Evolutionary conservation across 2,329 filamentous ascomycete genomes (phyloP).

Genomic region (Cladophialophora bantiana): DNA sequence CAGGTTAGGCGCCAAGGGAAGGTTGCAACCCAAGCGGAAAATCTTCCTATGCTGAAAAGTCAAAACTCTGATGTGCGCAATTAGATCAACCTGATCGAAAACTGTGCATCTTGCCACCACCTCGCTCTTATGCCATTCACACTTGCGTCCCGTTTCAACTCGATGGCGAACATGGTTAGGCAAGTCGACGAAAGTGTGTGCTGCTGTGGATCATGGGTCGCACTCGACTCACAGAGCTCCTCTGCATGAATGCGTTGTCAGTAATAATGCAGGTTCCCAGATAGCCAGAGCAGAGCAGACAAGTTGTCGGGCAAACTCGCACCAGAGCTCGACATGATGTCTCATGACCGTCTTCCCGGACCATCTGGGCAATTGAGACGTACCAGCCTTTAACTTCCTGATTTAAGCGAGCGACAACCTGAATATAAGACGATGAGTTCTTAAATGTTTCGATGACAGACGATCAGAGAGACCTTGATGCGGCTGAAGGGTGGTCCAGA

Average conservation of each 20-base stretch:
- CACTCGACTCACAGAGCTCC: slow-evolving; percentile 24
- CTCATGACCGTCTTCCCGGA: slow-evolving; percentile 6
- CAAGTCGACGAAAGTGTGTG: slow-evolving; percentile 11
- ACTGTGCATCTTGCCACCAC: not conserved
- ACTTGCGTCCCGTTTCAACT: slow-evolving; percentile 18
- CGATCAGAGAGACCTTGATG: not conserved
- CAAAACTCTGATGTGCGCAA: slow-evolving; percentile 26
- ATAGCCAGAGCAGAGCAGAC: not conserved
- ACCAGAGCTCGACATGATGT: not conserved
- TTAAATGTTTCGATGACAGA: not conserved
- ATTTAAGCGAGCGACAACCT: not conserved
- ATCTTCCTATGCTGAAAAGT: not conserved
- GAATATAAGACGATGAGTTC: not conserved
- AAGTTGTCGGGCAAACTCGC: slow-evolving; percentile 22
- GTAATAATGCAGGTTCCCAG: slow-evolving; percentile 20
- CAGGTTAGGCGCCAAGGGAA: slow-evolving; percentile 27
- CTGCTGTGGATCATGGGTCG: slow-evolving; percentile 23
- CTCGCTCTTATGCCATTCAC: slow-evolving; percentile 8
- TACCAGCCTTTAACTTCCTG: not conserved
- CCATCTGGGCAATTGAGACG: not conserved
- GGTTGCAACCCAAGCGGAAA: slow-evolving; percentile 7
- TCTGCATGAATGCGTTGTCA: slow-evolving; percentile 35
- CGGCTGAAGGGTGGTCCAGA: not conserved
- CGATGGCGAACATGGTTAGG: slow-evolving; percentile 17
- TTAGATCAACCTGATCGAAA: slow-evolving; percentile 5